Conservation (phyloP, 306 rosid species). For the Ziziphus jujuba region DNA sequence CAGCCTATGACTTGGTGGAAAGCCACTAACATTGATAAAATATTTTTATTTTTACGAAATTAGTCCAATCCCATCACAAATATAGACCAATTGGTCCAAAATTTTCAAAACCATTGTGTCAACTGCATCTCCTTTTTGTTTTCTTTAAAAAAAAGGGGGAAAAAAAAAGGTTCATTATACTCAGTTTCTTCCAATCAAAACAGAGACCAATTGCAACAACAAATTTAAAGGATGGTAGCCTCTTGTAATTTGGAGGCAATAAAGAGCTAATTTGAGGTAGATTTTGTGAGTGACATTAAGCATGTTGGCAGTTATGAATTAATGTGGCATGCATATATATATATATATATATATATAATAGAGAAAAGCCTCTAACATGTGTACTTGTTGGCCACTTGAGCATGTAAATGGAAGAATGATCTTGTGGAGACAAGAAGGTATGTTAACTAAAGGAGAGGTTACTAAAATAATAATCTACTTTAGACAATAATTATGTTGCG, state of each 20-base stretch:
- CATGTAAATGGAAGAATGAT: slow-evolving; percentile 4
- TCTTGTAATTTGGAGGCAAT: too few species aligned
- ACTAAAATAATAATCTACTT: background rate
- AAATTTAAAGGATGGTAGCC: too few species aligned
- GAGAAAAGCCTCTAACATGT: slow-evolving; percentile 11
- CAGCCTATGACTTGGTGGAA: too few species aligned
- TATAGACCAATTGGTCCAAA: background rate
- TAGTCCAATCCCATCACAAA: background rate
- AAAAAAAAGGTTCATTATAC: too few species aligned
- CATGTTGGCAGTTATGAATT: too few species aligned
- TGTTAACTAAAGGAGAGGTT: background rate
- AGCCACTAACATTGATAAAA: too few species aligned
- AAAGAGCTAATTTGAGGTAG: too few species aligned
- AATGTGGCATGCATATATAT: too few species aligned
- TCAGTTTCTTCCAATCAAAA: too few species aligned
- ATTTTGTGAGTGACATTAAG: too few species aligned
- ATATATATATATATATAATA: background rate
- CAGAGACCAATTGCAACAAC: too few species aligned
- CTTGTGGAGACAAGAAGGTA: slow-evolving; percentile 4
- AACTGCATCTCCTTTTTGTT: background rate
- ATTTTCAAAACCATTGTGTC: background rate
- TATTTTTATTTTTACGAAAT: background rate
- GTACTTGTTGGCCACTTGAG: slow-evolving; percentile 31
- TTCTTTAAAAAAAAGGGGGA: too few species aligned
- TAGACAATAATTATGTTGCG: slow-evolving; percentile 12